phyloP scores from a whole-genome alignment of 768 basidiomycete species.

The Termitomyces sp. region DNA sequence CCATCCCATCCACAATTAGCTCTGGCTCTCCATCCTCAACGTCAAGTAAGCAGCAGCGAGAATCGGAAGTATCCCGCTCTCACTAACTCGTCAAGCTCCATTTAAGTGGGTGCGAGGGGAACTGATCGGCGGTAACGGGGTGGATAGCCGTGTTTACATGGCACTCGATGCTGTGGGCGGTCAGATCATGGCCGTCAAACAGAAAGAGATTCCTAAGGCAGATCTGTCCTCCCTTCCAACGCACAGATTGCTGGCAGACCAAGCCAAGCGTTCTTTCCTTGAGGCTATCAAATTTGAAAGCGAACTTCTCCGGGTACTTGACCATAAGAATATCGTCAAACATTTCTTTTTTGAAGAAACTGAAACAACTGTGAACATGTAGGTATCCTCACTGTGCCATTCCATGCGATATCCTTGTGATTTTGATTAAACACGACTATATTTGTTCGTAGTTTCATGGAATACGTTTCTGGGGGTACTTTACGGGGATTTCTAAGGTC shows the following conservation, averaged over 20 bases:
- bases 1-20: neutral
- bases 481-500: slow-evolving; percentile 81
- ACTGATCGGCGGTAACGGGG: slow-evolving; percentile 93
- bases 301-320: slow-evolving; percentile 89
- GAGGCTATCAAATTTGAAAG: slow-evolving; percentile 91
- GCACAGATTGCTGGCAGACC: slow-evolving; percentile 20
- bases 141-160: slow-evolving; percentile 92
- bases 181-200: slow-evolving; percentile 98
- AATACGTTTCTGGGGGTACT: slow-evolving; percentile 97
- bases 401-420: neutral
- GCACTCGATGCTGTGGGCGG: slow-evolving; percentile 91
- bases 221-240: neutral
- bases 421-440: neutral
- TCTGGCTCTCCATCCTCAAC: neutral
- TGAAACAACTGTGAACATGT: slow-evolving; percentile 84
- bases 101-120: slow-evolving; percentile 98
- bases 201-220: slow-evolving; percentile 83
- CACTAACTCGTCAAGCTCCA: slow-evolving; percentile 45
- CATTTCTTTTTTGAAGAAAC: slow-evolving; percentile 94
- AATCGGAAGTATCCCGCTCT: slow-evolving; percentile 2
- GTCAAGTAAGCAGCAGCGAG: slow-evolving; percentile 10
- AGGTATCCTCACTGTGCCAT: slow-evolving; percentile 26
- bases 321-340: slow-evolving; percentile 94
- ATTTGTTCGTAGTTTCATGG: slow-evolving; percentile 70
- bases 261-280: slow-evolving; percentile 82